phyloP scores from a whole-genome alignment of 306 rosid species.

The Macrotyloma uniflorum region DNA sequence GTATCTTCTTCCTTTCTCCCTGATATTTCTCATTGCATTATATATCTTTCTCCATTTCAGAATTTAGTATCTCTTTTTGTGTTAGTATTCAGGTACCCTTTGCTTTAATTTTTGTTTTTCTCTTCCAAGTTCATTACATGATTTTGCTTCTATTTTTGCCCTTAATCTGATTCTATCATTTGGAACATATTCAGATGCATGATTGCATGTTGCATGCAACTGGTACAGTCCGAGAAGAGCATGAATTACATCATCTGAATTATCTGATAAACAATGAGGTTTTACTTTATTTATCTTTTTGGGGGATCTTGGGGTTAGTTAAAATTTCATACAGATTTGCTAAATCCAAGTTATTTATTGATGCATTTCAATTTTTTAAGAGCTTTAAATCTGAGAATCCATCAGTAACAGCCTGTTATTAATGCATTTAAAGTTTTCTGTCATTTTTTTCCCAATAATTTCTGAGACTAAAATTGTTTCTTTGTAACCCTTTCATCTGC shows the following conservation, averaged over 20 bases:
- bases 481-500: slow-evolving; percentile 1
- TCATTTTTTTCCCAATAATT: neutral
- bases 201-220: slow-evolving; percentile 54
- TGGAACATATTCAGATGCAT: slow-evolving; percentile 20
- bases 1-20: neutral
- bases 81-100: slow-evolving; percentile 40
- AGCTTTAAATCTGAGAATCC: neutral
- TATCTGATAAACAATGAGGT: neutral
- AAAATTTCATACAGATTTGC: neutral
- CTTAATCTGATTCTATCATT: neutral
- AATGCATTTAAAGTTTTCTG: neutral
- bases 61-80: slow-evolving; percentile 14
- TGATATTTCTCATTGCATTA: neutral
- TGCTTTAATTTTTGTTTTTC: neutral
- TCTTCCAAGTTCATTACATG: neutral
- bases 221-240: neutral
- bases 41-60: neutral
- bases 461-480: slow-evolving; percentile 13
- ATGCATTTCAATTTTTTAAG: slow-evolving; percentile 10
- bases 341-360: neutral
- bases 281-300: neutral
- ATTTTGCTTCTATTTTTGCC: neutral
- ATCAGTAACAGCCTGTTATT: neutral
- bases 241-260: neutral
- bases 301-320: neutral